Evolutionary conservation across 768 basidiomycete genomes (phyloP).

Genomic region (Hydnum rufescens): DNA sequence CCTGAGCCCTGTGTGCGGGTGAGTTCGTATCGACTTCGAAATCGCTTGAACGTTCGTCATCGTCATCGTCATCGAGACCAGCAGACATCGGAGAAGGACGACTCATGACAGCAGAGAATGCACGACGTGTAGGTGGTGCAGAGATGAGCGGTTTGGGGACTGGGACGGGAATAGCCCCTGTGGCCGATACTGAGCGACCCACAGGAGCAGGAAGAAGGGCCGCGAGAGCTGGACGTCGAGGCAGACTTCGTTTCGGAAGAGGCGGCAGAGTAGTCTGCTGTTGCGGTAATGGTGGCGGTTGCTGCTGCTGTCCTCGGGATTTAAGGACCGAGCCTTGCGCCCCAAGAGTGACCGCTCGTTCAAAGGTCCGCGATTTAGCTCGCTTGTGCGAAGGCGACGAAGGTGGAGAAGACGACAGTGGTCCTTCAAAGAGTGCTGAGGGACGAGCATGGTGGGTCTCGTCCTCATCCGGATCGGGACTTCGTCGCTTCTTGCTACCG

Average conservation of each 20-base stretch:
- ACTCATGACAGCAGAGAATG: not conserved
- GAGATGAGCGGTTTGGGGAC: not conserved
- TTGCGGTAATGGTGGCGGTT: not conserved
- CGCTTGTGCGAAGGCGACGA: not conserved
- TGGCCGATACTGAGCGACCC: not conserved
- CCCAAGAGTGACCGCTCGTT: not conserved
- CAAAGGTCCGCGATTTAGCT: not conserved
- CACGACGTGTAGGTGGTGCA: conserved; percentile 1
- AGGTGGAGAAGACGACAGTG: not conserved
- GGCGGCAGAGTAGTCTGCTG: not conserved
- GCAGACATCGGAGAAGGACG: not conserved
- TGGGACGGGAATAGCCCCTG: not conserved
- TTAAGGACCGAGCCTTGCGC: not conserved
- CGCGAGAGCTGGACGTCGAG: not conserved
- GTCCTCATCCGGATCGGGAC: conserved; percentile 1
- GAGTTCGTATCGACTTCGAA: not conserved
- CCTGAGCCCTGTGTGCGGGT: not conserved
- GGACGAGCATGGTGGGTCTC: not conserved
- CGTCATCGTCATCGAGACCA: conserved; percentile 24
- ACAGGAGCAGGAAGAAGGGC: not conserved
- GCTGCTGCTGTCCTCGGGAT: not conserved
- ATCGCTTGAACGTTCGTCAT: conserved; percentile 18
- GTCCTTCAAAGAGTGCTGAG: too few species aligned
- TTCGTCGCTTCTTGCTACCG: conserved; percentile 3
- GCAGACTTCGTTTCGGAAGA: not conserved